These are phyloP conservation scores for Acmispon strigosus DNA, from an alignment of 306 rosid genomes.

Conservation along the genomic window DNA sequence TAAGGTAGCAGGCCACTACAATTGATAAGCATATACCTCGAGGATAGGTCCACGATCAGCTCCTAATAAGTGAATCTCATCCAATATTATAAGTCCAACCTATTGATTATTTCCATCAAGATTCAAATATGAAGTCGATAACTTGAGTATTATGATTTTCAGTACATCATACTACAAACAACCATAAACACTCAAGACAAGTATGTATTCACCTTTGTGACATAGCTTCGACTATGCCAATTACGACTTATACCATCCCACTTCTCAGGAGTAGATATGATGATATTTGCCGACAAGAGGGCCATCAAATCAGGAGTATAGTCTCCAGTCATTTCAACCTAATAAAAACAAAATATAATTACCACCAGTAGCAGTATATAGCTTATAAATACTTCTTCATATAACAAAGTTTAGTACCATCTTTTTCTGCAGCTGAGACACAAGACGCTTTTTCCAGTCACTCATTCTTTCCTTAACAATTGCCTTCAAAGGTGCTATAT, in stretches of 20 bases:
- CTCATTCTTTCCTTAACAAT: slow-evolving; percentile 97
- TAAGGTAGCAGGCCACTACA: background rate
- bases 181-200: background rate
- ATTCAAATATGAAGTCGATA: slow-evolving; percentile 17
- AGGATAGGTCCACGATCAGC: slow-evolving; percentile 99
- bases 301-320: slow-evolving; percentile 93
- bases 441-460: slow-evolving; percentile 85
- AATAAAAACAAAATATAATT: slow-evolving; percentile 19
- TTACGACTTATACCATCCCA: slow-evolving; percentile 99
- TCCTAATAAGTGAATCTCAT: slow-evolving; percentile 95
- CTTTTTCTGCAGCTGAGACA: slow-evolving; percentile 71
- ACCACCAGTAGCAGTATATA: slow-evolving; percentile 11
- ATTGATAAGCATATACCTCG: slow-evolving; percentile 55
- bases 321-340: slow-evolving; percentile 99
- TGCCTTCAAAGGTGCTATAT: slow-evolving; percentile 97
- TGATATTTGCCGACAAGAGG: slow-evolving; percentile 85
- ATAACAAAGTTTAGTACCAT: slow-evolving; percentile 46
- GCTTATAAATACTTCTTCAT: background rate
- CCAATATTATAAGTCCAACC: slow-evolving; percentile 95
- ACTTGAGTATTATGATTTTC: background rate
- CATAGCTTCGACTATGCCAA: slow-evolving; percentile 96
- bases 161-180: background rate
- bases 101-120: slow-evolving; percentile 28
- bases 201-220: slow-evolving; percentile 61
- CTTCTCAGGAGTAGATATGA: slow-evolving; percentile 96